Conservation (phyloP, 176 grass and related monocot genomes). For the Chloris gayana region DNA sequence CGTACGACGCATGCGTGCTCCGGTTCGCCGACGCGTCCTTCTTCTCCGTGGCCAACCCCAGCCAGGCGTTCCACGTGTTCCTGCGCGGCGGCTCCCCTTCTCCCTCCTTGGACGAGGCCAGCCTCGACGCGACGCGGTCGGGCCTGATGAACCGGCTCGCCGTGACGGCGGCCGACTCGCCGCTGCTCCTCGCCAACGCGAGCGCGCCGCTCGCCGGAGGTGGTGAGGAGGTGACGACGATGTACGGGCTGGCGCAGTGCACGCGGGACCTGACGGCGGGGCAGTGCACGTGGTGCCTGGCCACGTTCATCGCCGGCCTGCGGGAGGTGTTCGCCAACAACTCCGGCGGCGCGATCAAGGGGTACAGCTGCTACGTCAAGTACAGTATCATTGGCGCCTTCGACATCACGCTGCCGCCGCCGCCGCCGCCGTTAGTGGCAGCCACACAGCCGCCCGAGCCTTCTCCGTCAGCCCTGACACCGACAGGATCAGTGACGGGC, state of each 20-base stretch:
- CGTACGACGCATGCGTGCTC: constrained; percentile 44
- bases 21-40: constrained; percentile 36
- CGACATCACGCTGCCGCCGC: constrained; percentile 24
- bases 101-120: no score
- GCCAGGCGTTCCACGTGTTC: neutral
- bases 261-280: constrained; percentile 33
- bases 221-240: neutral
- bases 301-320: accelerated
- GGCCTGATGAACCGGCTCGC: neutral
- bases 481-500: no score
- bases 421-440: no score
- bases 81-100: no score
- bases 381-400: neutral
- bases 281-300: constrained; percentile 38
- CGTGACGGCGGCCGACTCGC: neutral
- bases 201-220: neutral
- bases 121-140: neutral
- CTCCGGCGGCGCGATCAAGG: constrained; percentile 17
- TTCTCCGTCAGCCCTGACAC: neutral
- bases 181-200: neutral
- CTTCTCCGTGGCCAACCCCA: neutral
- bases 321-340: neutral
- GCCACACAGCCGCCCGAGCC: neutral
- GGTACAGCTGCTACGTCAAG: constrained; percentile 39
- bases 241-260: constrained; percentile 65